Percentiles rank a stretch among this genome's conserved stretches.
Evolutionary conservation across 441 rosid genomes (phyloP).

Genomic region (Populus trichocarpa): DNA sequence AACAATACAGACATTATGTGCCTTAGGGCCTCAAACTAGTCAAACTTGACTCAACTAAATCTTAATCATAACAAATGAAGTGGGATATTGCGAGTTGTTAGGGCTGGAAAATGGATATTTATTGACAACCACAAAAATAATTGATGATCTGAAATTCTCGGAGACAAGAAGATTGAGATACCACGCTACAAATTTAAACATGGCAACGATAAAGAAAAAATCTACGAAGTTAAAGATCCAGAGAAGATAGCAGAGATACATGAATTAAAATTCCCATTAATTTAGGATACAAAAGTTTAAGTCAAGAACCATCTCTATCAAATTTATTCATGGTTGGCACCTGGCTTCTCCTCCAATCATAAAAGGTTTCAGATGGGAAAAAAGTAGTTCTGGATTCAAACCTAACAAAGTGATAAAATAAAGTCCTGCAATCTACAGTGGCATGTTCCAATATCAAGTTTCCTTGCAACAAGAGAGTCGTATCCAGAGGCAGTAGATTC

Average conservation of each 20-base stretch:
- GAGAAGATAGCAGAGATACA: slow-evolving; percentile 3
- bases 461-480: neutral
- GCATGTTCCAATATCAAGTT: neutral
- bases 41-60: neutral
- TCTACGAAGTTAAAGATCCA: neutral
- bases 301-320: neutral
- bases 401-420: slow-evolving; percentile 1
- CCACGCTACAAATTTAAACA: neutral
- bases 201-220: neutral
- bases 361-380: neutral
- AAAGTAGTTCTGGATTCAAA: neutral
- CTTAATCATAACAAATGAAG: neutral
- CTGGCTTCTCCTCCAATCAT: neutral
- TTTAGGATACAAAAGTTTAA: neutral
- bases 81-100: neutral
- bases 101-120: slow-evolving; percentile 1
- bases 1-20: neutral
- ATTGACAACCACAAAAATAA: neutral
- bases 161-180: neutral
- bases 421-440: neutral
- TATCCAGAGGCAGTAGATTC: neutral
- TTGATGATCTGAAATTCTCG: neutral
- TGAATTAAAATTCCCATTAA: neutral
- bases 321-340: neutral
- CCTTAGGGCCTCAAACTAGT: neutral